Percentiles rank a stretch among this genome's conserved stretches.
Evolutionary conservation across 176 grass and related monocot genomes (phyloP).

Genomic region (Poa annua): DNA sequence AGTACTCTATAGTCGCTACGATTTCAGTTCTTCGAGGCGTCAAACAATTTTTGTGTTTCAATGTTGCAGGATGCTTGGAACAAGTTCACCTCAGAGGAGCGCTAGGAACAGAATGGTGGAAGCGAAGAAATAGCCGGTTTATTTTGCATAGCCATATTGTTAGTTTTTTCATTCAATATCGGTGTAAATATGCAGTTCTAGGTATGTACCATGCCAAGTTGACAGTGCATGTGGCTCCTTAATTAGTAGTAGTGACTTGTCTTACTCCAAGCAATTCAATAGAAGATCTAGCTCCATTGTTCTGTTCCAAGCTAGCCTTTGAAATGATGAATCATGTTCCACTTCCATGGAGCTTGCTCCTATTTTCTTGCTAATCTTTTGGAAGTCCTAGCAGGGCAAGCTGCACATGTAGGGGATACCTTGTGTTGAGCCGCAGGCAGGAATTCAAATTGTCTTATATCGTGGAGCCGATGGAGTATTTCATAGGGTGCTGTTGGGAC

Average conservation of each 20-base stretch:
- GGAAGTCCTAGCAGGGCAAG: too few species aligned
- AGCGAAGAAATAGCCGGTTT: not conserved
- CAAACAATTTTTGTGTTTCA: not conserved
- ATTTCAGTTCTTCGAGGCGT: not conserved
- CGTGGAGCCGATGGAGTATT: too few species aligned
- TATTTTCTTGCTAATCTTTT: too few species aligned
- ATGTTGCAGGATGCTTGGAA: slow-evolving; percentile 75
- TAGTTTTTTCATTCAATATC: slow-evolving; percentile 52
- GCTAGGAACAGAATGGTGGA: slow-evolving; percentile 40
- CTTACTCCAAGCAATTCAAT: not conserved
- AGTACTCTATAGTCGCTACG: not conserved
- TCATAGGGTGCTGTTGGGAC: too few species aligned
- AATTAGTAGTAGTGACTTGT: not conserved
- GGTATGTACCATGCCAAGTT: slow-evolving; percentile 24
- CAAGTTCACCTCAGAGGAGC: slow-evolving; percentile 76
- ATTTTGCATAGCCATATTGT: slow-evolving; percentile 43
- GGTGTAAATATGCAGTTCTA: slow-evolving; percentile 53
- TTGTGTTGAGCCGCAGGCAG: too few species aligned
- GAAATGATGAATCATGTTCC: not conserved
- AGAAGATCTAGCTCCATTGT: not conserved
- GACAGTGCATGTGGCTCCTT: not conserved
- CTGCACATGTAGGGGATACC: too few species aligned
- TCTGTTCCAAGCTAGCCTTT: not conserved
- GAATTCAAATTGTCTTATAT: too few species aligned
- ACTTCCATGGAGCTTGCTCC: not conserved